Base-by-base conservation (phyloP, 176 grass and related monocot species). In the Carex myosuroides region DNA sequence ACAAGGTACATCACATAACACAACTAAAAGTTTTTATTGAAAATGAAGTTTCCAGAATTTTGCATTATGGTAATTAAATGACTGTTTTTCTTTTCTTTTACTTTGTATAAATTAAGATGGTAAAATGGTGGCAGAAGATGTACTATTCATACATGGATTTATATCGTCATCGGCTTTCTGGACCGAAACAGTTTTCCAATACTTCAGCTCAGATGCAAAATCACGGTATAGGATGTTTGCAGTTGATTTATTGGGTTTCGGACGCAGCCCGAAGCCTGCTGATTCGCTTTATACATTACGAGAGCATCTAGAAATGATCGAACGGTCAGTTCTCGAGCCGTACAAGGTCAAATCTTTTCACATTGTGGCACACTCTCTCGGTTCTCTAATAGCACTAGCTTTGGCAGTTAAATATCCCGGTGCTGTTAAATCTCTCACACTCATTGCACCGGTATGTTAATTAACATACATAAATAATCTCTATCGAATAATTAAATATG, bases 241-340 rank as follows among this genome's bases (percentile, higher is more conserved):
- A 30, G 86, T 91, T 30, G 89, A 91, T 41, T 84, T 91, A 64
- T 74, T 91, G 44, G 89, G 89, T 13, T 91, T 91, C 44, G 89
- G 89, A 37, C 73, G 64, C 26, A 91, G 89, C 89, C 89, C 89
- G 9, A 91, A 91, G 78, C 89, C 89, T 22, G 68, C 82, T 14
- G 89, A 91, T 24, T 91, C 89, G 11, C 59, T 91, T n/a, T 91
- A 91, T 84, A 91, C 89, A 12, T 74, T 91, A 61, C 73, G 89
- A 74, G 89, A 91, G 82, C 89, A 91, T 81, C 78, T 91, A 14
- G 89, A 85, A 59, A 91, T 91, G 89, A 91, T 91, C 82, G 89
- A 91, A 65, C 66, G 82, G 3, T 91, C 89, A 0, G 89, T 91
- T 64, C 61, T 91, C n/a, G 73, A 84, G 42, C 86, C 60, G 46